Evolutionary conservation across 75 land plant species (phyloP), one percentile per base, ranked within the genome.

Genomic region (Cunninghamia lanceolata): DNA sequence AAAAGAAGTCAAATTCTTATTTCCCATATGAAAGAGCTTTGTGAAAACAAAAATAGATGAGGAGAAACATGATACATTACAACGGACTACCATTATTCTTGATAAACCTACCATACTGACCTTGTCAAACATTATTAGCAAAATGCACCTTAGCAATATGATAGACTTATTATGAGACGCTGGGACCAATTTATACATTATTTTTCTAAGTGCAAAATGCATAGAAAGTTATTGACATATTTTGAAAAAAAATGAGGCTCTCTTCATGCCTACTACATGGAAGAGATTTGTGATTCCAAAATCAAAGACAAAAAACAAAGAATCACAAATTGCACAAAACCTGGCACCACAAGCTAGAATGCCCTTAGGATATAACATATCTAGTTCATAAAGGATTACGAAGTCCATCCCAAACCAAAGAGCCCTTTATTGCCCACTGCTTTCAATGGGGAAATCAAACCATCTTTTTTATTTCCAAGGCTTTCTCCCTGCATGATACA

Each of bases 361-460:
- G 36, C 68, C 68, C 68, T 63, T 63, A 7, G 1, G 8, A 63
- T 34, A 34, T 70, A 6, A 32, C 34, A 70, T 71, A 71, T 71
- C 34, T 71, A 71, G 35, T 32, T 21, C 34, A 34, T 34, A 34
- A 71, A 10, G 1, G 13, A 71, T 32, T 71, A 71, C 4, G 14
- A 32, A 32, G 75, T 71, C 75, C 75, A 71, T 32, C 75, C 75
- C 75, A 71, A 71, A 71, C 75, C 75, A 11, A 10, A 71, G 15
- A 30, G 36, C 75, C 75, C 75, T 71, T 32, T 32, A 34, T 71
- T 71, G 15, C 75, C 75, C 34, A 71, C 75, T 32, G 75, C 8
- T 71, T 71, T 30, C 75, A 71, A 71, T 71, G 75, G 75, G 36
- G 75, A 71, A 71, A 32, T 71, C 36, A 71, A 71, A 71, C 75